These are phyloP conservation scores for Kregervanrija pseudodelftensis DNA, from an alignment of 805 yeast genomes.

Conservation along the genomic window DNA sequence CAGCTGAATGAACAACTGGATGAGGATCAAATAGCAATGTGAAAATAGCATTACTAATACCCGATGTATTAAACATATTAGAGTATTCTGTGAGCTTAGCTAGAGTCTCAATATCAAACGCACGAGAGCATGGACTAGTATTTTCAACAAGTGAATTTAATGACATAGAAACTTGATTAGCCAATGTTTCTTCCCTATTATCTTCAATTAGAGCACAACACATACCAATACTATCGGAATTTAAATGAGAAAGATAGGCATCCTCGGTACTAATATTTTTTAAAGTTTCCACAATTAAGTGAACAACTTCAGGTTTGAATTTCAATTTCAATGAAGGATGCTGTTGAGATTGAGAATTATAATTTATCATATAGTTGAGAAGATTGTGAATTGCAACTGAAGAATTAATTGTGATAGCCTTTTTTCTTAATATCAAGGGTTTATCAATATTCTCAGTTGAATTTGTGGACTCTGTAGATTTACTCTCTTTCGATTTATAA, in stretches of 20 bases:
- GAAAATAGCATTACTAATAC: conserved; percentile 48
- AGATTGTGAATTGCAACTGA: conserved; percentile 58
- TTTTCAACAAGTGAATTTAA: conserved; percentile 61
- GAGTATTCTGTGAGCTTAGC: conserved; percentile 22
- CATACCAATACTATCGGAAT: conserved; percentile 28
- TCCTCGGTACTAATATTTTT: conserved; percentile 19
- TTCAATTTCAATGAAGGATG: conserved; percentile 6
- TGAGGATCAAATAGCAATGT: conserved; percentile 74
- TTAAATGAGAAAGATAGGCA: conserved; percentile 17
- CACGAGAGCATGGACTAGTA: conserved; percentile 57
- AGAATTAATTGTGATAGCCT: conserved; percentile 54
- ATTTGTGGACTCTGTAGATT: conserved; percentile 4
- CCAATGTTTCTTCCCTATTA: conserved; percentile 15
- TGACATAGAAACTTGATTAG: conserved; percentile 43
- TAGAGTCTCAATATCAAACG: conserved; percentile 44
- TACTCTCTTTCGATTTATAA: conserved; percentile 27
- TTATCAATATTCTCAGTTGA: conserved; percentile 5
- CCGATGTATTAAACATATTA: conserved; percentile 28
- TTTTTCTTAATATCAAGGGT: conserved; percentile 19
- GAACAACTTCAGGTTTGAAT: conserved; percentile 17
- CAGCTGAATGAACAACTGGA: conserved; percentile 73
- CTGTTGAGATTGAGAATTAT: conserved; percentile 8
- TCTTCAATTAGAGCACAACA: conserved; percentile 21
- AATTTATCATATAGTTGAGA: conserved; percentile 24
- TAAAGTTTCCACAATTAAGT: conserved; percentile 23